phyloP scores from a whole-genome alignment of 108 stramenopile genomes.

The Cafeteria roenbergensis region DNA sequence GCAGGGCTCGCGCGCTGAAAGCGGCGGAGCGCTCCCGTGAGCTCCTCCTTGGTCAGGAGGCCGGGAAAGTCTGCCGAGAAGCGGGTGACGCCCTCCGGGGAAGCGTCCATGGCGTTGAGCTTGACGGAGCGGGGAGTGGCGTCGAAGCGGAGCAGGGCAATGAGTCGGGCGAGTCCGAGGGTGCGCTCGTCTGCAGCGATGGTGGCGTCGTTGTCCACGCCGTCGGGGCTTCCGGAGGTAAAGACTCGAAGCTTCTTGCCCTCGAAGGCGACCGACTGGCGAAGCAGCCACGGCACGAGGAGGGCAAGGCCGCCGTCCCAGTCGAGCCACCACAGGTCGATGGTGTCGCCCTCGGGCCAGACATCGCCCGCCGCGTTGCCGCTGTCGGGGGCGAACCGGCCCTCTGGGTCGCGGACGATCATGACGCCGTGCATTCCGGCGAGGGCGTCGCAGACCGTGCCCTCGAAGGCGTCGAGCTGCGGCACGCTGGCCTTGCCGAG shows the following conservation, averaged over 20 bases:
- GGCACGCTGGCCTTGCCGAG: too few species aligned
- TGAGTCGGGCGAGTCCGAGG: slow-evolving; percentile 4
- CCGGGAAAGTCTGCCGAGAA: too few species aligned
- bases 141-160: slow-evolving; percentile 13
- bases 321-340: slow-evolving; percentile 20
- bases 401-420: slow-evolving; percentile 9
- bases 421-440: slow-evolving; percentile 9
- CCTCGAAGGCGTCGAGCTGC: slow-evolving; percentile 8
- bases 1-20: too few species aligned
- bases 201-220: slow-evolving; percentile 1
- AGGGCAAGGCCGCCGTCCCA: slow-evolving; percentile 22
- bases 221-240: slow-evolving; percentile 12
- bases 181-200: slow-evolving; percentile 6
- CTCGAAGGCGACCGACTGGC: neutral
- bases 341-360: neutral
- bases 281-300: slow-evolving; percentile 14
- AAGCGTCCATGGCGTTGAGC: neutral
- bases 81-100: too few species aligned
- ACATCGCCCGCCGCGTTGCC: slow-evolving; percentile 1
- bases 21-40: too few species aligned
- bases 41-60: too few species aligned
- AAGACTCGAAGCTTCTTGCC: slow-evolving; percentile 13
- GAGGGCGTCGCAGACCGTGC: slow-evolving; percentile 8
- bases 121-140: neutral
- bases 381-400: neutral